These are phyloP conservation scores for Uronychia binucleata DNA, from an alignment of 73 alveolate genomes.

Conservation along the genomic window DNA sequence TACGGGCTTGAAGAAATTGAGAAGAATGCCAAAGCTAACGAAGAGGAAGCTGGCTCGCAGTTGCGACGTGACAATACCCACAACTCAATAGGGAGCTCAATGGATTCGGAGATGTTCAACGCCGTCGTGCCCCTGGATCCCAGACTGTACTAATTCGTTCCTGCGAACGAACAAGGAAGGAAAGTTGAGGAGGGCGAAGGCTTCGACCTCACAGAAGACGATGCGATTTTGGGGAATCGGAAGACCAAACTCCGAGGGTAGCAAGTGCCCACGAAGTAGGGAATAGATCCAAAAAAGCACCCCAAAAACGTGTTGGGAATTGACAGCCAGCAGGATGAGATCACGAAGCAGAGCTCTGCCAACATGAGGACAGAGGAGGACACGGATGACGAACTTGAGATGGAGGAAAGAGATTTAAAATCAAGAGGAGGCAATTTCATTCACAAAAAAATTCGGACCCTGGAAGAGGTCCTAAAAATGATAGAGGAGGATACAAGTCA, in stretches of 20 bases:
- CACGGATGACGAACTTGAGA: neutral
- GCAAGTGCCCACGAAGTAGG: no score
- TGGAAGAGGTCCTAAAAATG: conserved; percentile 17
- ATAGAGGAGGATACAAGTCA: conserved; percentile 10
- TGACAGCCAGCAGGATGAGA: no score
- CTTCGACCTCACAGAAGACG: conserved; percentile 10
- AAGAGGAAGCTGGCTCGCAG: no score
- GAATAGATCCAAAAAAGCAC: no score
- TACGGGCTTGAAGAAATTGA: no score
- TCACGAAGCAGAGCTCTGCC: no score
- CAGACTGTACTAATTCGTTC: neutral
- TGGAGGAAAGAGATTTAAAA: neutral
- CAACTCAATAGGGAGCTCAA: no score
- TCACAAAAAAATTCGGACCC: conserved; percentile 13
- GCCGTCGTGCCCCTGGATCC: neutral
- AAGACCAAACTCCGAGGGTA: neutral
- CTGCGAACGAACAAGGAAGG: neutral
- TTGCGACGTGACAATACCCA: no score
- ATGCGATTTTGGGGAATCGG: neutral
- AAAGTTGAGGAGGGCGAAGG: conserved; percentile 1
- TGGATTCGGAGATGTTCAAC: neutral
- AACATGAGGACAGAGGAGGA: no score
- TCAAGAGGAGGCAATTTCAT: neutral
- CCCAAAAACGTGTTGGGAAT: no score
- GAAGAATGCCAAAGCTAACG: no score